phyloP scores from a whole-genome alignment of 2,329 filamentous ascomycete genomes.

The Aplosporella prunicola region DNA sequence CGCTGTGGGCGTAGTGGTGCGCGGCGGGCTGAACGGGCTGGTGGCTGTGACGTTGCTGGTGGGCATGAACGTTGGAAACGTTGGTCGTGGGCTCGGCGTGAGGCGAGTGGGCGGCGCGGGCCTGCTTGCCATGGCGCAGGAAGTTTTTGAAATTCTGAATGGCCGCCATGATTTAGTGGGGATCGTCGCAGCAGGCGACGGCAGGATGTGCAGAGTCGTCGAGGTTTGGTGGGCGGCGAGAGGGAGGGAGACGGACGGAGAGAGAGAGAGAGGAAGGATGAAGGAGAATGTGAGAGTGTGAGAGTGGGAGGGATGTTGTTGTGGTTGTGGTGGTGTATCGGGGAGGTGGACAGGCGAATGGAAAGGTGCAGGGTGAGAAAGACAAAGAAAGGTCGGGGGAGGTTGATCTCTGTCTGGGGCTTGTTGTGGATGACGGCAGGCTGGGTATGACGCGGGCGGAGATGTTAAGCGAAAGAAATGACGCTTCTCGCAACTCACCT shows the following conservation, averaged over 20 bases:
- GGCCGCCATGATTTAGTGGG: constrained; percentile 49
- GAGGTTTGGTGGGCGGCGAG: constrained; percentile 2
- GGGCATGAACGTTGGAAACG: constrained; percentile 55
- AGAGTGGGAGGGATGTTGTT: neutral
- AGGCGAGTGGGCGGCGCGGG: constrained; percentile 54
- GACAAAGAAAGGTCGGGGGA: neutral
- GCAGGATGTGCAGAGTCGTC: constrained; percentile 2
- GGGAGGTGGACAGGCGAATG: neutral
- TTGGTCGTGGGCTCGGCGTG: constrained; percentile 54
- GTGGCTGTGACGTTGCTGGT: constrained; percentile 43
- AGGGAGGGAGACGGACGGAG: constrained; percentile 1
- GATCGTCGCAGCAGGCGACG: no score
- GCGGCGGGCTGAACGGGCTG: constrained; percentile 39
- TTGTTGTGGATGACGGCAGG: constrained; percentile 6
- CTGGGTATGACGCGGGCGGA: constrained; percentile 7
- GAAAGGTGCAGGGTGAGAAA: neutral
- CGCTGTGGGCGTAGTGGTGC: constrained; percentile 47
- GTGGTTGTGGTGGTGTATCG: neutral
- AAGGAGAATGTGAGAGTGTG: neutral
- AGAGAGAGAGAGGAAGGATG: neutral
- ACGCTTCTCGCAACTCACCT: constrained; percentile 10
- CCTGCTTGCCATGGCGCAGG: constrained; percentile 95
- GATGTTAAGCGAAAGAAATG: constrained; percentile 8
- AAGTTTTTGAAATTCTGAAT: constrained; percentile 98
- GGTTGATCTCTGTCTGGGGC: constrained; percentile 6